Percentiles rank a stretch among this genome's conserved stretches.
Conservation (phyloP, 164 flowering plant species). For the Pachysandra terminalis region DNA sequence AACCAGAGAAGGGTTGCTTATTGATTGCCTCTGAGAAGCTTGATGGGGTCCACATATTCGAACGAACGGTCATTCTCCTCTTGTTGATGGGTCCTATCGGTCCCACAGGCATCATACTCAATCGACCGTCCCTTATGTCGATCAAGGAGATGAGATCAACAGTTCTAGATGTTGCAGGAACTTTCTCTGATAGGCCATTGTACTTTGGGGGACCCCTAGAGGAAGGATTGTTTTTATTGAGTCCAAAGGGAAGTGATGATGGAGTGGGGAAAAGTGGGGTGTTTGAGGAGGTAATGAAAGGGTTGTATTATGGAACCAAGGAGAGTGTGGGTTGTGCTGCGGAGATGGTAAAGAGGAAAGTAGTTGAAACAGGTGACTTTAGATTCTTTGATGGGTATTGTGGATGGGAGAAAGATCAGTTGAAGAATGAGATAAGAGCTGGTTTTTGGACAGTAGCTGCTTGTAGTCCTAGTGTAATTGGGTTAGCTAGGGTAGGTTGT, state of each 20-base stretch:
- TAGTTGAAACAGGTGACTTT: constrained; percentile 52
- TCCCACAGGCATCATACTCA: constrained; percentile 83
- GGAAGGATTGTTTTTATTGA: constrained; percentile 61
- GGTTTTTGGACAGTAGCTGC: constrained; percentile 93
- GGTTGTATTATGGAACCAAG: constrained; percentile 74
- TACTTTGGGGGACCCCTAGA: constrained; percentile 89
- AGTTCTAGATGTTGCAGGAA: constrained; percentile 41
- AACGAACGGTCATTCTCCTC: constrained; percentile 72
- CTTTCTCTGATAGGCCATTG: constrained; percentile 62
- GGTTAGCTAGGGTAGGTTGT: constrained; percentile 41
- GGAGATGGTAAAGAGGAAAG: constrained; percentile 82
- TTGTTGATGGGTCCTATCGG: constrained; percentile 69
- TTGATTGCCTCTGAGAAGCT: constrained; percentile 89
- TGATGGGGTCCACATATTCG: constrained; percentile 92
- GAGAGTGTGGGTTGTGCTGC: constrained; percentile 84
- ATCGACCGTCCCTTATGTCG: constrained; percentile 90
- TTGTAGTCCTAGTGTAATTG: constrained; percentile 73
- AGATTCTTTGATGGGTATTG: constrained; percentile 95
- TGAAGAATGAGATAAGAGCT: constrained; percentile 73
- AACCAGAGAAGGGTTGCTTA: constrained; percentile 85
- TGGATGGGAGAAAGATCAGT: constrained; percentile 68
- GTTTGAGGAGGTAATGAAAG: constrained; percentile 81
- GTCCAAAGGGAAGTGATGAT: constrained; percentile 32
- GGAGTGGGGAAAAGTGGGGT: constrained; percentile 54
- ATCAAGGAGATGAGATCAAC: constrained; percentile 74